Evolutionary conservation across 176 grass and related monocot genomes (phyloP).

Genomic region (Phyllostachys edulis): DNA sequence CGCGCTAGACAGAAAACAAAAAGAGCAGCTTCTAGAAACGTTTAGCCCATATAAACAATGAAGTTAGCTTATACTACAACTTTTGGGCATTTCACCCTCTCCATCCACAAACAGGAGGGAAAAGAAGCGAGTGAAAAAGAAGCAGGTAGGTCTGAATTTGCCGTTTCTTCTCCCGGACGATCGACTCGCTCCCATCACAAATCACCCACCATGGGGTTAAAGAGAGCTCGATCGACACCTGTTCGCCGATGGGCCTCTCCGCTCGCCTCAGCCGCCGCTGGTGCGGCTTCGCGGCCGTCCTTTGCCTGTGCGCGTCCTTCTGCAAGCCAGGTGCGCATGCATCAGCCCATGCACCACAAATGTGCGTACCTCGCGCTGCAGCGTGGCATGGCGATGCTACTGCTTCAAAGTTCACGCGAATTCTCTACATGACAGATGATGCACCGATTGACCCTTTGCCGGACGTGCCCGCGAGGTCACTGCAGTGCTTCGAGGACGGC

Average conservation of each 20-base stretch:
- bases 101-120: neutral
- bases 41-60: neutral
- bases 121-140: constrained; percentile 14
- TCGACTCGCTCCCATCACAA: neutral
- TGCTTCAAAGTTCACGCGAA: neutral
- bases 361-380: neutral
- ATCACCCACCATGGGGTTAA: neutral
- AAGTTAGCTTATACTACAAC: neutral
- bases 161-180: neutral
- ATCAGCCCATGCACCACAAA: neutral
- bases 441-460: constrained; percentile 5
- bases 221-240: neutral
- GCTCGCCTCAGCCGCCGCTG: constrained; percentile 10
- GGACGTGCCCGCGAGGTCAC: constrained; percentile 28
- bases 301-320: constrained; percentile 29
- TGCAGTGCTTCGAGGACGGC: constrained; percentile 57
- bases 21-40: no score
- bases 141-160: constrained; percentile 41
- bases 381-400: neutral
- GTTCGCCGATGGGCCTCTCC: constrained; percentile 28
- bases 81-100: neutral
- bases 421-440: neutral
- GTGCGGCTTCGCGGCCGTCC: constrained; percentile 13
- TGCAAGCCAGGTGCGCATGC: constrained; percentile 28
- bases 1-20: no score